Conservation (phyloP, 495 filamentous ascomycete genomes). For the Amorphotheca resinae region DNA sequence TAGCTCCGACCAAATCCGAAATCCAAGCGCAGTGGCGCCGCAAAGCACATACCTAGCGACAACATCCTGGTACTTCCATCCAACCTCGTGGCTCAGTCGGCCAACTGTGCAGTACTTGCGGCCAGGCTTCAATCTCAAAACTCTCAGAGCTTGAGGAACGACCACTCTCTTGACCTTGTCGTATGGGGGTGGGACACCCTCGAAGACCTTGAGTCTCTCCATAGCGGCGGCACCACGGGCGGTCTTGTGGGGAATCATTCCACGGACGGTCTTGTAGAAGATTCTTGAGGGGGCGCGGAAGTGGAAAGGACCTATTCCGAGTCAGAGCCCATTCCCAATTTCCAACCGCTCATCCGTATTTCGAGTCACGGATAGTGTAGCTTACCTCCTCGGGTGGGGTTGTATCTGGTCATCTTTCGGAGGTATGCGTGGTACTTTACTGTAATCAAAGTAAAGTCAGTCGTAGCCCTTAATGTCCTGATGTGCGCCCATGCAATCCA, state of each 20-base stretch:
- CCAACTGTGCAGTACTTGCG: constrained; percentile 99
- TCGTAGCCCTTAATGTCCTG: not conserved
- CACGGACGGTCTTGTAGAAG: constrained; percentile 99
- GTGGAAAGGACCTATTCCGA: constrained; percentile 73
- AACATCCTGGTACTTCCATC: constrained; percentile 99
- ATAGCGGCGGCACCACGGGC: constrained; percentile 89
- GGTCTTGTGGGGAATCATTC: constrained; percentile 99
- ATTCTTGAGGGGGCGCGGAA: constrained; percentile 97
- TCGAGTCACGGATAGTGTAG: constrained; percentile 14
- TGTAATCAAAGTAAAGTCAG: constrained; percentile 36
- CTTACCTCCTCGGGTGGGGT: constrained; percentile 93
- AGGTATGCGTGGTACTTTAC: constrained; percentile 99
- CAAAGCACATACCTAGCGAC: constrained; percentile 69
- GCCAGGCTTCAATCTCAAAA: constrained; percentile 89
- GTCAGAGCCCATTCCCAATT: constrained; percentile 26
- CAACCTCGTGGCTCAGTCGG: constrained; percentile 93
- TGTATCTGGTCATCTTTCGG: constrained; percentile 98
- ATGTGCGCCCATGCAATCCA: constrained; percentile 3
- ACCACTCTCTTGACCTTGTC: constrained; percentile 99
- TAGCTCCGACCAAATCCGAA: constrained; percentile 4
- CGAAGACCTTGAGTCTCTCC: constrained; percentile 98
- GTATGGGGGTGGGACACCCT: constrained; percentile 97
- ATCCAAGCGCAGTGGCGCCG: no score
- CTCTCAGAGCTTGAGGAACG: constrained; percentile 91
- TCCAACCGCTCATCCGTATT: not conserved